Conservation (phyloP, 2,329 filamentous ascomycete species). For the Trematosphaeria pertusa region DNA sequence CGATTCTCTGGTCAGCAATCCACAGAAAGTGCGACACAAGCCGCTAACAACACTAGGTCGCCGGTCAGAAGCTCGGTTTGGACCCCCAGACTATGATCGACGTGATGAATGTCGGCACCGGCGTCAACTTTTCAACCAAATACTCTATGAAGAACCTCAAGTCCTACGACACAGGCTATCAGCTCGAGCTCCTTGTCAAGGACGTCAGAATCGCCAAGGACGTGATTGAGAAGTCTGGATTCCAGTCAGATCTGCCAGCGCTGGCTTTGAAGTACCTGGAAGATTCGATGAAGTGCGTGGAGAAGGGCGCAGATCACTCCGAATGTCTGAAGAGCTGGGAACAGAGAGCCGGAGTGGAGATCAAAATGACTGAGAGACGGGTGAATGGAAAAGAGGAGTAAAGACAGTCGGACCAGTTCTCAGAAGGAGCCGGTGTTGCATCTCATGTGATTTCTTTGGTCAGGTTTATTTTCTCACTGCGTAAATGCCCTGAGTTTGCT, state of each 20-base stretch:
- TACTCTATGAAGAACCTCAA: slow-evolving; percentile 34
- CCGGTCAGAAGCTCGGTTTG: slow-evolving; percentile 46
- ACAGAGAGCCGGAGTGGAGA: slow-evolving; percentile 40
- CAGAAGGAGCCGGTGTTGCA: slow-evolving; percentile 4
- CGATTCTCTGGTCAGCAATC: slow-evolving; percentile 29
- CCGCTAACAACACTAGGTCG: slow-evolving; percentile 19
- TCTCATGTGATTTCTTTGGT: background rate
- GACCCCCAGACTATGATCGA: slow-evolving; percentile 51
- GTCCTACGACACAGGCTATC: slow-evolving; percentile 43
- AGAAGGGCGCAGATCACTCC: slow-evolving; percentile 43
- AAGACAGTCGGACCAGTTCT: background rate
- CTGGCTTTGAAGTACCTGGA: slow-evolving; percentile 40
- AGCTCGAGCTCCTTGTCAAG: slow-evolving; percentile 44
- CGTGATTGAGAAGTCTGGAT: slow-evolving; percentile 41
- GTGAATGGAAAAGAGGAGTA: background rate
- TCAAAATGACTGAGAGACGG: slow-evolving; percentile 30
- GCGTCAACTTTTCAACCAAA: slow-evolving; percentile 47
- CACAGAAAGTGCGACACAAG: background rate
- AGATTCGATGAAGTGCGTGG: slow-evolving; percentile 38
- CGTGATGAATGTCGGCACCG: slow-evolving; percentile 51
- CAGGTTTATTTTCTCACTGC: background rate
- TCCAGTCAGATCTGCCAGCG: slow-evolving; percentile 38
- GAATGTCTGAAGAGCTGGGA: slow-evolving; percentile 46
- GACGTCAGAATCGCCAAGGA: slow-evolving; percentile 47
- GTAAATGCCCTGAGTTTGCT: too few relatives aligned